These are phyloP conservation scores for Kwoniella bestiolae DNA, from an alignment of 768 basidiomycete genomes.

Conservation along the genomic window DNA sequence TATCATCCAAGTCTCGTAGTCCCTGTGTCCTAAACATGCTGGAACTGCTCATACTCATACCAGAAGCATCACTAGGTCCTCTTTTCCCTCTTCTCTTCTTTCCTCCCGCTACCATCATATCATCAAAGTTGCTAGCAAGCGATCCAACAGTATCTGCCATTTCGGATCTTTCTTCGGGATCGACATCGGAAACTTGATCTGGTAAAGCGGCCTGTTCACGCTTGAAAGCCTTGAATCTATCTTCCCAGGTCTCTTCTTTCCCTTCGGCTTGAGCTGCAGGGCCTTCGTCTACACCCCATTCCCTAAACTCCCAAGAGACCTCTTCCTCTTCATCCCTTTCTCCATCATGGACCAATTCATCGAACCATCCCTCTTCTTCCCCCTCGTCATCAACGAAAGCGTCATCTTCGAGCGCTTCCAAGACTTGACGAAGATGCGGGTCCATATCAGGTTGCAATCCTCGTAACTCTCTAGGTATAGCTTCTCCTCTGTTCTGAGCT, in stretches of 20 bases:
- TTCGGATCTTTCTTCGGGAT: conserved; percentile 61
- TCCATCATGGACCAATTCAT: conserved; percentile 46
- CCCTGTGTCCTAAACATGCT: conserved; percentile 93
- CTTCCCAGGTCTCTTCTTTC: conserved; percentile 68
- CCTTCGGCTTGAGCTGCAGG: conserved; percentile 34
- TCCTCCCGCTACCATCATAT: conserved; percentile 77
- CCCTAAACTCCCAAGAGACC: conserved; percentile 44
- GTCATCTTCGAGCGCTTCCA: conserved; percentile 95
- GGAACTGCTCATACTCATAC: conserved; percentile 96
- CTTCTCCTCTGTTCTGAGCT: conserved; percentile 65
- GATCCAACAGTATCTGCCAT: conserved; percentile 74
- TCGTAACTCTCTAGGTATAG: conserved; percentile 77
- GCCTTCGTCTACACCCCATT: conserved; percentile 48
- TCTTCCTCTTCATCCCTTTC: conserved; percentile 45
- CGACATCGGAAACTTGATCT: conserved; percentile 48
- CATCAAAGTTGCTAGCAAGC: conserved; percentile 62
- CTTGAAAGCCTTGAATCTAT: conserved; percentile 78
- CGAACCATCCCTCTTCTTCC: conserved; percentile 49
- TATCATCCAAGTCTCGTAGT: conserved; percentile 83
- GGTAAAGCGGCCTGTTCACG: conserved; percentile 55
- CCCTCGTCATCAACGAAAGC: conserved; percentile 70
- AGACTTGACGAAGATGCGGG: conserved; percentile 84
- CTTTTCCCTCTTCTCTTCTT: conserved; percentile 67
- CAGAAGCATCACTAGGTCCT: conserved; percentile 81
- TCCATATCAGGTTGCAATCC: conserved; percentile 97